A percentile compares a stretch with the other conserved stretches of the same genome.
phyloP scores from a whole-genome alignment of 1,284 basidiomycete genomes.

The Puccinia horiana region DNA sequence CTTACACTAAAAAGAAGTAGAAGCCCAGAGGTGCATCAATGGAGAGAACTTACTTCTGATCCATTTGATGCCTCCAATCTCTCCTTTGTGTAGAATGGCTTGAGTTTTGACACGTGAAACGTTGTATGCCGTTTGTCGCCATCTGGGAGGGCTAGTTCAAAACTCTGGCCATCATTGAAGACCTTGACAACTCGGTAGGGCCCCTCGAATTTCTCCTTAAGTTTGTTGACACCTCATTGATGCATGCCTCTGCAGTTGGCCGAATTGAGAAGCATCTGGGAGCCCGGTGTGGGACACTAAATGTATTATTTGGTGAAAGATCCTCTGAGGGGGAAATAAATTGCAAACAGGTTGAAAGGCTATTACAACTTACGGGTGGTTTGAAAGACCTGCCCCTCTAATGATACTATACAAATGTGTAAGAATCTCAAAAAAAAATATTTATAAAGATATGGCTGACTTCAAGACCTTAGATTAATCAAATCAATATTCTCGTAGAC shows the following conservation, averaged over 20 bases:
- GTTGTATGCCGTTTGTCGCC: not conserved
- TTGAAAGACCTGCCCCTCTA: too few relatives aligned
- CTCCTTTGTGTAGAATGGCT: not conserved
- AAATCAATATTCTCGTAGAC: too few relatives aligned
- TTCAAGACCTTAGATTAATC: too few relatives aligned
- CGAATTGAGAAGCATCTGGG: too few relatives aligned
- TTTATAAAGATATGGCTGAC: too few relatives aligned
- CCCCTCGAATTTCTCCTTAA: not conserved
- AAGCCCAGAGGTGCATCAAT: not conserved
- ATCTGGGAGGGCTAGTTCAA: not conserved
- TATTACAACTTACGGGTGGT: too few relatives aligned
- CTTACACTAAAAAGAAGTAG: not conserved
- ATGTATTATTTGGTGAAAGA: too few relatives aligned
- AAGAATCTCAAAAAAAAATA: not conserved
- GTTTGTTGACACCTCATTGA: not conserved
- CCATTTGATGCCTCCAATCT: not conserved
- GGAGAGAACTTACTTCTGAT: slow-evolving; percentile 15
- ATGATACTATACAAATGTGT: too few relatives aligned
- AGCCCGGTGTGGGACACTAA: too few relatives aligned
- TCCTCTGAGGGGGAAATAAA: too few relatives aligned
- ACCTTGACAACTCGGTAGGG: not conserved
- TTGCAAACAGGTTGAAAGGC: too few relatives aligned
- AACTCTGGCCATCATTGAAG: not conserved
- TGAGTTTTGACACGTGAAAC: slow-evolving; percentile 13
- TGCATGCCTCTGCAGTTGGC: too few relatives aligned